Evolutionary conservation across 2,329 filamentous ascomycete species (phyloP).

Genomic region (Tolypocladium sp.): DNA sequence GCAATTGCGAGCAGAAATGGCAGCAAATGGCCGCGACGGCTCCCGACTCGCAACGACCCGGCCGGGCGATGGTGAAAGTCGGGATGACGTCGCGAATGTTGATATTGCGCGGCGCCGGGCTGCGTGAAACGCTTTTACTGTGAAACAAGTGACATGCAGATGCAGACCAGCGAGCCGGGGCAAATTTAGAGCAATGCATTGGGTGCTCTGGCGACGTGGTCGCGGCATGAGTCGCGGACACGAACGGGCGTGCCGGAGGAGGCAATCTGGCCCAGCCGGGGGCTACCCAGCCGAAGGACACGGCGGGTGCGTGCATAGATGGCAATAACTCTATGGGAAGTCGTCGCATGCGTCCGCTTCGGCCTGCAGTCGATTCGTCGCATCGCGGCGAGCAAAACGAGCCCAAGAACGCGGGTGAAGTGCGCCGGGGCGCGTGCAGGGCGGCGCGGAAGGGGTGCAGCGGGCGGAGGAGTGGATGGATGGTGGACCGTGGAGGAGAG

Average conservation of each 20-base stretch:
- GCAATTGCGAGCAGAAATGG: background rate
- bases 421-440: slow-evolving; percentile 14
- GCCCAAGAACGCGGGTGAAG: slow-evolving; percentile 51
- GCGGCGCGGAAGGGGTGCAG: slow-evolving; percentile 20
- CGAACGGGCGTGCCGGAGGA: background rate
- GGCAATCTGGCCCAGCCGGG: background rate
- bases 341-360: background rate
- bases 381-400: slow-evolving; percentile 45
- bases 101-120: background rate
- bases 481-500: slow-evolving; percentile 14
- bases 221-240: background rate
- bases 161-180: background rate
- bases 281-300: slow-evolving; percentile 1
- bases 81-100: background rate
- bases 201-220: background rate
- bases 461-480: slow-evolving; percentile 17
- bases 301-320: slow-evolving; percentile 1
- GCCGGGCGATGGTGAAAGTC: background rate
- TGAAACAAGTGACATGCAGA: background rate
- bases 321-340: slow-evolving; percentile 4
- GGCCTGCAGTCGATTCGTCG: slow-evolving; percentile 23
- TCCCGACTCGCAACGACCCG: background rate
- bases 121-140: background rate
- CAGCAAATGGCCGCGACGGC: background rate
- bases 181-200: background rate